phyloP scores from a whole-genome alignment of 345 rosid genomes.

The Linum trigynum region DNA sequence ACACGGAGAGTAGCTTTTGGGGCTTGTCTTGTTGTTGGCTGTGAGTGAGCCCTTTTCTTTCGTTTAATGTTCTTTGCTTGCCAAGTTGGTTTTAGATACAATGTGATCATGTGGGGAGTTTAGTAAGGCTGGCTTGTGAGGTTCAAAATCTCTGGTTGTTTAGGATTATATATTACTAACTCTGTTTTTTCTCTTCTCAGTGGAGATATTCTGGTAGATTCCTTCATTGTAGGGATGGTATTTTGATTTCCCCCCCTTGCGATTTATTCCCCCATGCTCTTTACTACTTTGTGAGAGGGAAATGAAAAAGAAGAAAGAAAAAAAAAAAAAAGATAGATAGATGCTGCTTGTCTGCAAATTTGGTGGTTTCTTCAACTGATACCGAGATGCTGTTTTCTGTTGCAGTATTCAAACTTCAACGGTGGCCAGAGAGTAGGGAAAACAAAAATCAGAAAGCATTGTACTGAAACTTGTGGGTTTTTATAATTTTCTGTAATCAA shows the following conservation, averaged over 20 bases:
- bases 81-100: conserved; percentile 20
- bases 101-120: conserved; percentile 24
- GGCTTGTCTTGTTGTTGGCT: conserved; percentile 20
- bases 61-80: conserved; percentile 3
- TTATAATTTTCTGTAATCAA: conserved; percentile 16
- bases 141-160: not conserved
- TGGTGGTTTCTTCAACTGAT: conserved; percentile 64
- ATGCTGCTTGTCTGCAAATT: conserved; percentile 77
- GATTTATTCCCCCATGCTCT: not conserved
- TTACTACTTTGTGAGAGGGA: not conserved
- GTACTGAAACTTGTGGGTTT: not conserved
- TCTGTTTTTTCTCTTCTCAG: conserved; percentile 18
- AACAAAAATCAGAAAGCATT: not conserved
- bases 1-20: conserved; percentile 50
- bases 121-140: conserved; percentile 1
- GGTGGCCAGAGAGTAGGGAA: conserved; percentile 9
- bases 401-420: conserved; percentile 57
- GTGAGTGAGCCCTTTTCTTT: not conserved
- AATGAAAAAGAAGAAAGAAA: not conserved
- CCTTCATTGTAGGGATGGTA: conserved; percentile 13
- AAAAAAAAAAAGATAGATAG: conserved; percentile 24
- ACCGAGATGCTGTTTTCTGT: conserved; percentile 77
- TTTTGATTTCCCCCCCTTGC: too few species aligned
- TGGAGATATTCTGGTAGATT: conserved; percentile 31
- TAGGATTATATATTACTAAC: conserved; percentile 15